These are phyloP conservation scores for Ophiocordyceps robertsii DNA, from an alignment of 2,329 filamentous ascomycete genomes.

Conservation along the genomic window DNA sequence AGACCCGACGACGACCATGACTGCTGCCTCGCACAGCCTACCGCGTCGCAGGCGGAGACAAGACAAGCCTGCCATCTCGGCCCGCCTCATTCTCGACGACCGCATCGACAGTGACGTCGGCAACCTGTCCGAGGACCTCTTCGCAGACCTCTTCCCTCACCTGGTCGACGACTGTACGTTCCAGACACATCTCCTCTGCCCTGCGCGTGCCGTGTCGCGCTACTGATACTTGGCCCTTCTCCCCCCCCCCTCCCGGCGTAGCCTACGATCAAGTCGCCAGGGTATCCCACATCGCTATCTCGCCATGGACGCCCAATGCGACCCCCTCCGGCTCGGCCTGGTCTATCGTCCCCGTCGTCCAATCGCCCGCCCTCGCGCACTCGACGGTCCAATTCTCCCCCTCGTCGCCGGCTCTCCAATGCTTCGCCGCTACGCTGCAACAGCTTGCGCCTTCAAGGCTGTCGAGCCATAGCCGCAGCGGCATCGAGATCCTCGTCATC, in stretches of 20 bases:
- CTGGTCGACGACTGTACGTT: constrained; percentile 35
- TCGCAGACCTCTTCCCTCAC: constrained; percentile 65
- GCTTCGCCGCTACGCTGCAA: constrained; percentile 62
- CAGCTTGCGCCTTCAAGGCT: constrained; percentile 64
- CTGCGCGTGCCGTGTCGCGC: not conserved
- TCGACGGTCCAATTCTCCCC: constrained; percentile 72
- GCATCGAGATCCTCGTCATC: constrained; percentile 72
- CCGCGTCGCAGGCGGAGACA: constrained; percentile 40
- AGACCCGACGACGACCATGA: not conserved
- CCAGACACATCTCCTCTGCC: not conserved
- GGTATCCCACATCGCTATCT: constrained; percentile 54
- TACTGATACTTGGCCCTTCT: no score
- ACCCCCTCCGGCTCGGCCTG: constrained; percentile 54
- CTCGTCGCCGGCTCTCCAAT: constrained; percentile 59
- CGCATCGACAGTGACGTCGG: constrained; percentile 76
- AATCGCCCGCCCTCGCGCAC: constrained; percentile 51
- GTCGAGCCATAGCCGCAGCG: constrained; percentile 55
- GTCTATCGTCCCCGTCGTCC: constrained; percentile 70
- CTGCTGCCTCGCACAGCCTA: constrained; percentile 15
- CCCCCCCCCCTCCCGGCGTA: no score
- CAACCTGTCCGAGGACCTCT: constrained; percentile 75
- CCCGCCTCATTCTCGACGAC: constrained; percentile 72
- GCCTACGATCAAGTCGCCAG: constrained; percentile 24
- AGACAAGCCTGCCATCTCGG: constrained; percentile 65
- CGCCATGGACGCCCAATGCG: constrained; percentile 54